phyloP scores from a whole-genome alignment of 108 stramenopile species.

The Pseudonitzschia multiseries region DNA sequence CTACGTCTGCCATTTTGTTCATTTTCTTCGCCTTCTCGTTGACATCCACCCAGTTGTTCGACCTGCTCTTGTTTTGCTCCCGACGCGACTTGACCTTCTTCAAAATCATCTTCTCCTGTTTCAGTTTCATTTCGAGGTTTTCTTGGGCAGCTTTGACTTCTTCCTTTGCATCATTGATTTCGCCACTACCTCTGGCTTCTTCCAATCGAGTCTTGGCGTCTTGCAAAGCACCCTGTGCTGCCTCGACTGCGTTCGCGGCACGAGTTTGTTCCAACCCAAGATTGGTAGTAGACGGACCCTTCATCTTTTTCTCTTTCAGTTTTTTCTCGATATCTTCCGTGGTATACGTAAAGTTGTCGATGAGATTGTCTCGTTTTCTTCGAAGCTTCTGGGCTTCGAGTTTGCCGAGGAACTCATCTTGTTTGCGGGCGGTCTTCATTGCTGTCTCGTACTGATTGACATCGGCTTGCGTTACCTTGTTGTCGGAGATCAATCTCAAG shows the following conservation, averaged over 20 bases:
- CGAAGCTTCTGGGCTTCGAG: conserved; percentile 69
- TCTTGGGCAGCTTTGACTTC: conserved; percentile 52
- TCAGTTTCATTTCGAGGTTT: conserved; percentile 42
- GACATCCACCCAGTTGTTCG: conserved; percentile 84
- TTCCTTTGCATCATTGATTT: conserved; percentile 30
- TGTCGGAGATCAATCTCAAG: conserved; percentile 78
- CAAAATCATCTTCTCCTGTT: conserved; percentile 50
- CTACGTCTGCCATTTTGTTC: conserved; percentile 74
- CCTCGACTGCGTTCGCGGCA: conserved; percentile 73
- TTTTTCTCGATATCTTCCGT: conserved; percentile 78
- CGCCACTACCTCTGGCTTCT: conserved; percentile 35
- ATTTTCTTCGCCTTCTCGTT: conserved; percentile 70
- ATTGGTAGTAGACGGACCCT: conserved; percentile 59
- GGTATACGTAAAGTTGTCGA: conserved; percentile 81
- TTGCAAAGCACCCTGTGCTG: conserved; percentile 57
- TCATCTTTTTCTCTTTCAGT: conserved; percentile 64
- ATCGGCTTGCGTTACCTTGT: conserved; percentile 65
- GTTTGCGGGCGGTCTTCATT: conserved; percentile 56
- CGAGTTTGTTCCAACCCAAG: conserved; percentile 78
- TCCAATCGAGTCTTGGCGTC: conserved; percentile 57
- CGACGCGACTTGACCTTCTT: conserved; percentile 63
- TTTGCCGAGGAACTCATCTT: conserved; percentile 51
- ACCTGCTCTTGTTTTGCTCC: conserved; percentile 45
- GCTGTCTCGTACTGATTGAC: conserved; percentile 63
- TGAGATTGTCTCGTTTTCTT: conserved; percentile 72